Evolutionary conservation across 257 asterid species (phyloP).

Genomic region (Jacaranda copaia): DNA sequence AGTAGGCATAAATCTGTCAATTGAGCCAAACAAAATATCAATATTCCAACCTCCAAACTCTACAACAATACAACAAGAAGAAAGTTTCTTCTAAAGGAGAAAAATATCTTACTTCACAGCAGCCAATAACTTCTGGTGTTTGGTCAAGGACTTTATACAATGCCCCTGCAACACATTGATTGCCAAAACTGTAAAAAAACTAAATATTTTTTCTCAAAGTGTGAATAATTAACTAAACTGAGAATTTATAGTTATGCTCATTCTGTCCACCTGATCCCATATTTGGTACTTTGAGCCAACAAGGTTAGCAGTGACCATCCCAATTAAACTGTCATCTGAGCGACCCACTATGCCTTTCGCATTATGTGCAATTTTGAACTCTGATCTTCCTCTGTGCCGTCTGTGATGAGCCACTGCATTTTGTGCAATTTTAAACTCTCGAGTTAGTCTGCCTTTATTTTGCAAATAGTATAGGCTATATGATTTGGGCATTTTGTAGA

Average conservation of each 20-base stretch:
- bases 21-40: slow-evolving; percentile 12
- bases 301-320: slow-evolving; percentile 69
- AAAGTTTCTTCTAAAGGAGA: not conserved
- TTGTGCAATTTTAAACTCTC: too few relatives aligned
- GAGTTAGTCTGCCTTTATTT: too few relatives aligned
- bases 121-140: slow-evolving; percentile 69
- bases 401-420: slow-evolving; percentile 80
- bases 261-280: slow-evolving; percentile 74
- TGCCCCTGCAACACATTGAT: slow-evolving; percentile 55
- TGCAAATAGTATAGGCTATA: too few relatives aligned
- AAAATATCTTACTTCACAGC: slow-evolving; percentile 62
- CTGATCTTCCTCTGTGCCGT: slow-evolving; percentile 75
- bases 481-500: too few relatives aligned
- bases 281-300: slow-evolving; percentile 84
- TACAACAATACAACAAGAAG: not conserved
- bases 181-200: not conserved
- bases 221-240: not conserved
- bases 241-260: not conserved
- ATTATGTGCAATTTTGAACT: slow-evolving; percentile 73
- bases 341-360: slow-evolving; percentile 51
- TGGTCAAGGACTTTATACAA: slow-evolving; percentile 48
- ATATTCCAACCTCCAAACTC: slow-evolving; percentile 5
- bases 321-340: slow-evolving; percentile 75
- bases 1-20: slow-evolving; percentile 69
- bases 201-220: not conserved